Percentiles rank a stretch among this genome's conserved stretches.
Conservation (phyloP, 495 filamentous ascomycete genomes). For the Hyaloscypha finlandica region DNA sequence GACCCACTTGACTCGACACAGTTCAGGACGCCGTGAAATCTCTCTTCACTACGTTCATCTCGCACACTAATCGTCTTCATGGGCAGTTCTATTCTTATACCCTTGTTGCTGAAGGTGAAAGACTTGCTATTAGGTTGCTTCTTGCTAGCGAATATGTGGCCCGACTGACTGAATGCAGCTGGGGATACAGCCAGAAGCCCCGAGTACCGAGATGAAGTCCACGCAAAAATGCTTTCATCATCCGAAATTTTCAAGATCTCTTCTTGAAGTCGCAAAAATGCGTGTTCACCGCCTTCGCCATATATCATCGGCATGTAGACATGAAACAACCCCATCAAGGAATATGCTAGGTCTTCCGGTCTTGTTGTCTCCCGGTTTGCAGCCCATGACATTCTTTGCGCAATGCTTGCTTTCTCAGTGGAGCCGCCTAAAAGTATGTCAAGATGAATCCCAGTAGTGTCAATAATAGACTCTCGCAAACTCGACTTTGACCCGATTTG, state of each 20-base stretch:
- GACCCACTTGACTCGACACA: no score
- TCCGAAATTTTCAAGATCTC: background rate
- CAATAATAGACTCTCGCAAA: background rate
- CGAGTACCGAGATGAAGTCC: background rate
- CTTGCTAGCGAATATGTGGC: background rate
- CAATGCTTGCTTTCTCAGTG: background rate
- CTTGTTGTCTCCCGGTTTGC: background rate
- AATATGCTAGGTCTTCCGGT: slow-evolving; percentile 7
- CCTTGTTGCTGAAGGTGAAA: background rate
- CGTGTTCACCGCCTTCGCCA: slow-evolving; percentile 7
- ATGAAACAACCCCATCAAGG: background rate
- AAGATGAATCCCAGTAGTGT: background rate
- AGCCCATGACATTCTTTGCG: background rate
- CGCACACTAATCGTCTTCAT: no score
- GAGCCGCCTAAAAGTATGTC: background rate
- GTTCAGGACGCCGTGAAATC: no score
- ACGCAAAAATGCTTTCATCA: background rate
- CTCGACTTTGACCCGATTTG: background rate
- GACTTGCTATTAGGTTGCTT: background rate
- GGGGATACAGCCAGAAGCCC: background rate
- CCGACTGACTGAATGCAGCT: background rate
- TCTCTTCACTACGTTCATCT: no score
- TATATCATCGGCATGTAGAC: slow-evolving; percentile 9
- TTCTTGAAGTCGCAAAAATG: background rate
- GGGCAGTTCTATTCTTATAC: background rate